These are phyloP conservation scores for Aspergillus wentii DNA, from an alignment of 495 filamentous ascomycete species.

Conservation along the genomic window DNA sequence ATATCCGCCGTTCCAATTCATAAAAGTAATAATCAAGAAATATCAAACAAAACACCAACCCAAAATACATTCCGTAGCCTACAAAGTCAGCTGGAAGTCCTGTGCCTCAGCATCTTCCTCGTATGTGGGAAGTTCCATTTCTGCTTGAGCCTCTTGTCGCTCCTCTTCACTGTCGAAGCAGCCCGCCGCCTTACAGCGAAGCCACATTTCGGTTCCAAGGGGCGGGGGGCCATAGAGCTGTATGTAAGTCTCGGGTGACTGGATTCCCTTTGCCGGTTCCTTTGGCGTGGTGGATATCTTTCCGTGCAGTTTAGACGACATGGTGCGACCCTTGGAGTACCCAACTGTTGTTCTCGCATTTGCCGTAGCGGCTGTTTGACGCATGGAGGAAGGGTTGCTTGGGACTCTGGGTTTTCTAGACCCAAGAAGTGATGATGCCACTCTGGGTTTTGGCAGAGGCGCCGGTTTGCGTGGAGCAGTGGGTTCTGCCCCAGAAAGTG, in stretches of 20 bases:
- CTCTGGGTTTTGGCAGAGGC: constrained; percentile 29
- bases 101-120: constrained; percentile 38
- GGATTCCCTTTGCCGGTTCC: constrained; percentile 15
- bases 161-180: constrained; percentile 31
- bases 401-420: constrained; percentile 34
- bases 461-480: constrained; percentile 28
- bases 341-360: constrained; percentile 74
- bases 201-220: constrained; percentile 40
- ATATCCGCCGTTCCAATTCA: not conserved
- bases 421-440: constrained; percentile 30
- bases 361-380: constrained; percentile 55
- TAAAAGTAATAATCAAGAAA: too few species aligned
- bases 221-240: constrained; percentile 37
- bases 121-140: constrained; percentile 25
- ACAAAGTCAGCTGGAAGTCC: constrained; percentile 42
- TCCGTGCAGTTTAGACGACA: constrained; percentile 45
- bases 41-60: constrained; percentile 9
- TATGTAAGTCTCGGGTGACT: constrained; percentile 41
- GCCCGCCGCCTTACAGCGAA: constrained; percentile 30
- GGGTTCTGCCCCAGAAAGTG: constrained; percentile 40
- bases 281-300: constrained; percentile 12
- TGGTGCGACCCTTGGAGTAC: constrained; percentile 68
- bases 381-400: constrained; percentile 49
- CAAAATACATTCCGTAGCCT: constrained; percentile 3
- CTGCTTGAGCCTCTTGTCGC: constrained; percentile 16